These are phyloP conservation scores for Earliella scabrosa DNA, from an alignment of 1,284 basidiomycete genomes.

Conservation along the genomic window DNA sequence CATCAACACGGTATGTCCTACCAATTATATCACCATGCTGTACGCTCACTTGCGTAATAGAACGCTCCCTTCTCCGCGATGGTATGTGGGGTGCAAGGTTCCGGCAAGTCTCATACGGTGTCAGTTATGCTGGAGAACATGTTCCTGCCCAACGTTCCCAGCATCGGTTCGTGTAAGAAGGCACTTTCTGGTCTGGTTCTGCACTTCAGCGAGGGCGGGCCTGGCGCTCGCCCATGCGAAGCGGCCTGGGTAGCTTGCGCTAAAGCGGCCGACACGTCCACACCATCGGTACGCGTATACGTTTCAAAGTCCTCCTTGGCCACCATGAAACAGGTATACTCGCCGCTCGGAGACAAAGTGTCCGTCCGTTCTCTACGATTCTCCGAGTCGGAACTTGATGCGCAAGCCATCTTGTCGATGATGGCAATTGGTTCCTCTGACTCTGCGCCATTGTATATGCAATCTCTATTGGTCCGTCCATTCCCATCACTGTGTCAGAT, in stretches of 20 bases:
- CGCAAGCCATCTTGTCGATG: constrained; percentile 66
- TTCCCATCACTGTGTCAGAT: background rate
- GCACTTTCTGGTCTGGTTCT: constrained; percentile 66
- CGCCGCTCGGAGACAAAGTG: constrained; percentile 51
- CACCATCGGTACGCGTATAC: constrained; percentile 59
- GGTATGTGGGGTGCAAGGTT: constrained; percentile 48
- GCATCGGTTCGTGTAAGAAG: constrained; percentile 54
- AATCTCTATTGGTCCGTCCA: constrained; percentile 53
- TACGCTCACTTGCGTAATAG: constrained; percentile 18
- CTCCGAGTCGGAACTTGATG: constrained; percentile 65
- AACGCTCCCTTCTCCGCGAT: constrained; percentile 42
- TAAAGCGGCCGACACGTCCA: constrained; percentile 37
- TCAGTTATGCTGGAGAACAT: constrained; percentile 69
- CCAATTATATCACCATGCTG: background rate
- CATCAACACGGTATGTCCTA: constrained; percentile 54
- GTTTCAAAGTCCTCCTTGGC: constrained; percentile 65
- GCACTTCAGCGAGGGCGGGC: constrained; percentile 70
- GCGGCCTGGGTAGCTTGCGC: constrained; percentile 62
- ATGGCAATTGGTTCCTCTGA: constrained; percentile 68
- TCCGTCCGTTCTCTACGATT: constrained; percentile 60
- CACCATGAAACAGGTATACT: constrained; percentile 62
- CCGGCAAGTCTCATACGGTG: constrained; percentile 74
- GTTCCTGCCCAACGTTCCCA: constrained; percentile 55
- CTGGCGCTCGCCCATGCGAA: constrained; percentile 59
- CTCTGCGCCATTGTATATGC: constrained; percentile 66